Evolutionary conservation across 2,329 filamentous ascomycete species (phyloP).

Genomic region (Nothophoma quercina): DNA sequence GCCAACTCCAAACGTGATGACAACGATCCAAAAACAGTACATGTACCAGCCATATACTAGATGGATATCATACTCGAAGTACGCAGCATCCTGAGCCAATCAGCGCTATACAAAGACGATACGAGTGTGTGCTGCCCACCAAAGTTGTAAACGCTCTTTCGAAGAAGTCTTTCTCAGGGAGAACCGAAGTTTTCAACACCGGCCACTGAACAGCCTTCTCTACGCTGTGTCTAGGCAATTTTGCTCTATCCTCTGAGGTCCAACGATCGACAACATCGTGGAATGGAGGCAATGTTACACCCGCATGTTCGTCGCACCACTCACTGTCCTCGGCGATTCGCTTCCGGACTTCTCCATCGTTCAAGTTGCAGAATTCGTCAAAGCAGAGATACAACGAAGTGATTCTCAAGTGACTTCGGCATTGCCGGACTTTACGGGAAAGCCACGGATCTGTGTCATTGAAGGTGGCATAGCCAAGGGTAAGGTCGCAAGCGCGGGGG

Average conservation of each 20-base stretch:
- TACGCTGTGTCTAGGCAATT: conserved; percentile 25
- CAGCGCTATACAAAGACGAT: not conserved
- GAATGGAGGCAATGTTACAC: conserved; percentile 35
- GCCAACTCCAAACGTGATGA: conserved; percentile 34
- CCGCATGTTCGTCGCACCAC: conserved; percentile 34
- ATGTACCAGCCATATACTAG: conserved; percentile 42
- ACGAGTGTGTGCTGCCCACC: conserved; percentile 22
- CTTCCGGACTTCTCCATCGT: conserved; percentile 19
- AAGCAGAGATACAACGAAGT: conserved; percentile 43
- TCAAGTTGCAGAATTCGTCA: conserved; percentile 30
- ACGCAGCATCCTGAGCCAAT: conserved; percentile 34
- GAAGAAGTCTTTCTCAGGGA: conserved; percentile 34
- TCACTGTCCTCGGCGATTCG: conserved; percentile 29
- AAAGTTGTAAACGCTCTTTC: conserved; percentile 39
- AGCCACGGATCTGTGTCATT: conserved; percentile 40
- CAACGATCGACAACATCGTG: conserved; percentile 34
- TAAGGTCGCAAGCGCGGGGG: conserved; percentile 40
- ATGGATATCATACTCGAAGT: conserved; percentile 40
- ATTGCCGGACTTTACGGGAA: conserved; percentile 37
- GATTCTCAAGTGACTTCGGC: conserved; percentile 34
- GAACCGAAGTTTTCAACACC: conserved; percentile 24
- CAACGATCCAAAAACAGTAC: conserved; percentile 43
- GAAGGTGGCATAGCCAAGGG: conserved; percentile 40
- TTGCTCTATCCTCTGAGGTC: conserved; percentile 24
- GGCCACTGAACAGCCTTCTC: conserved; percentile 32